Conservation (phyloP, 106 monocot genomes). For the Phalaenopsis aphrodite region DNA sequence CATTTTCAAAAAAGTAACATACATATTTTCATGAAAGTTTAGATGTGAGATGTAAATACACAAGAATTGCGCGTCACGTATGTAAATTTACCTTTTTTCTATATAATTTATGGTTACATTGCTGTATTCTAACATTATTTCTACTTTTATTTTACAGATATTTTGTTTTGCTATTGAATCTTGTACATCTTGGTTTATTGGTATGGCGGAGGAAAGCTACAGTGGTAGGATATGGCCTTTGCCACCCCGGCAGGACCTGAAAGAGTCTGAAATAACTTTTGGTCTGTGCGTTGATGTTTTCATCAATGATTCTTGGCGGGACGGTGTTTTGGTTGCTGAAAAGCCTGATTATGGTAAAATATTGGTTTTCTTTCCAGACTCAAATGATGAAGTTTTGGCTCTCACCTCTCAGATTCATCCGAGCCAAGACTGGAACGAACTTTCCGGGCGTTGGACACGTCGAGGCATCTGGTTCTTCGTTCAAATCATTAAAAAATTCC, state of each 20-base stretch:
- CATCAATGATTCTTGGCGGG: constrained; percentile 2
- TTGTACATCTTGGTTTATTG: neutral
- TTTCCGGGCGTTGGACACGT: neutral
- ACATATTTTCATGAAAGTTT: too few species aligned
- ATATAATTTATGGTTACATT: neutral
- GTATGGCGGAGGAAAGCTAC: neutral
- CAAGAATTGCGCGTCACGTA: too few species aligned
- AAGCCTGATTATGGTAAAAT: neutral
- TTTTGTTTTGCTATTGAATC: neutral
- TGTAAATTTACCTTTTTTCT: neutral
- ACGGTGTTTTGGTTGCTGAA: neutral
- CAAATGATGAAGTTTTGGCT: neutral
- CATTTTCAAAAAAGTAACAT: too few species aligned
- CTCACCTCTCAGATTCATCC: neutral
- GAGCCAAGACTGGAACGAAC: neutral
- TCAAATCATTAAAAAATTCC: neutral
- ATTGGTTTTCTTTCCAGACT: constrained; percentile 2
- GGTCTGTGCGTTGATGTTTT: neutral
- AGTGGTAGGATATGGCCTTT: neutral
- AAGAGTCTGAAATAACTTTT: neutral
- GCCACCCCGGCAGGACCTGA: neutral
- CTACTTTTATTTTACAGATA: neutral
- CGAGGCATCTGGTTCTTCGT: neutral
- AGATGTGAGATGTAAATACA: too few species aligned
- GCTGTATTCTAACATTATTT: neutral